A percentile compares a stretch with the other conserved stretches of the same genome.
These are phyloP conservation scores for Apiospora malaysiana DNA, from an alignment of 2,329 filamentous ascomycete species.

Conservation along the genomic window DNA sequence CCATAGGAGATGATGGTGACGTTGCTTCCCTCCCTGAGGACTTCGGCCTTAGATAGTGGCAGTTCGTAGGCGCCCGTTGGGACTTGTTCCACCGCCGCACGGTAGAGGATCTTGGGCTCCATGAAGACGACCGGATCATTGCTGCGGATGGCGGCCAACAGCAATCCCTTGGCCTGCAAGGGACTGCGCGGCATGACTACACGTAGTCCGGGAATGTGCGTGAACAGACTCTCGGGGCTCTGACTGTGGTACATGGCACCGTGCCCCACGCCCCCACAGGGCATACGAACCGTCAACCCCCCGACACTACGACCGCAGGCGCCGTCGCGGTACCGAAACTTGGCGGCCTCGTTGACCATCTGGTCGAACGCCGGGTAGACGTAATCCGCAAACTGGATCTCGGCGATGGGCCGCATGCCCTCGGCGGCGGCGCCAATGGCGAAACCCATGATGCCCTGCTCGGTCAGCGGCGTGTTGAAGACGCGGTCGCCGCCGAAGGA, in stretches of 20 bases:
- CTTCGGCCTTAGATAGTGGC: slow-evolving; percentile 83
- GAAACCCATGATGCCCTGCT: slow-evolving; percentile 95
- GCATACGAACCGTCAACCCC: slow-evolving; percentile 88
- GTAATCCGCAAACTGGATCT: slow-evolving; percentile 96
- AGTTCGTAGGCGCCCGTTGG: slow-evolving; percentile 81
- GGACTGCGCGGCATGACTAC: slow-evolving; percentile 89
- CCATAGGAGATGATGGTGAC: slow-evolving; percentile 89
- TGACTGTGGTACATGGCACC: slow-evolving; percentile 89
- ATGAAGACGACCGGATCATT: slow-evolving; percentile 92
- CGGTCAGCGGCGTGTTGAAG: slow-evolving; percentile 94
- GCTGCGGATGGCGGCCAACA: slow-evolving; percentile 76
- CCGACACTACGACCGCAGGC: slow-evolving; percentile 66
- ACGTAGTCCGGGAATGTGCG: slow-evolving; percentile 82
- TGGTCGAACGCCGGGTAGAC: slow-evolving; percentile 93
- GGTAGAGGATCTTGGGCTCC: slow-evolving; percentile 93
- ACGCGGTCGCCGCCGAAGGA: slow-evolving; percentile 88
- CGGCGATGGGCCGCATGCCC: slow-evolving; percentile 90
- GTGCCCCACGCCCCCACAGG: slow-evolving; percentile 86
- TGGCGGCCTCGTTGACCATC: slow-evolving; percentile 91
- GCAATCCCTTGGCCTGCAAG: slow-evolving; percentile 84
- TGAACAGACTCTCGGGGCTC: slow-evolving; percentile 86
- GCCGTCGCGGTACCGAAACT: slow-evolving; percentile 80
- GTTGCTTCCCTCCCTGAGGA: slow-evolving; percentile 80
- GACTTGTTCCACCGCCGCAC: slow-evolving; percentile 90
- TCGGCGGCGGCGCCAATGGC: slow-evolving; percentile 88